Percentiles rank a stretch among this genome's conserved stretches.
Evolutionary conservation across 192 early-diverging fungal genomes (phyloP).

Genomic region (Phycomyces nitens): DNA sequence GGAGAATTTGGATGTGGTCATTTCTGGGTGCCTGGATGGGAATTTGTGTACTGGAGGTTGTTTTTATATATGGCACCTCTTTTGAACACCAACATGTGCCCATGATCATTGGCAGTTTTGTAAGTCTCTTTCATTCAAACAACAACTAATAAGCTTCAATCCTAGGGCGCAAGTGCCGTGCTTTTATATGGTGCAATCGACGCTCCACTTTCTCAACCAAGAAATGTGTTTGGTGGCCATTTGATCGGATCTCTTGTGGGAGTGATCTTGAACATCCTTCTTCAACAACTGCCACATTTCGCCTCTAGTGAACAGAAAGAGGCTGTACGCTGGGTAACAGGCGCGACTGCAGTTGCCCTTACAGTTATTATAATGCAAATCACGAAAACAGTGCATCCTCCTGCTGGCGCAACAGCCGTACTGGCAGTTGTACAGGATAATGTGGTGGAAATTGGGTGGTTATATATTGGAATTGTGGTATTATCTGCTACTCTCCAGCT

Average conservation of each 20-base stretch:
- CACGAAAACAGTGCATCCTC: slow-evolving; percentile 52
- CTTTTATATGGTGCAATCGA: slow-evolving; percentile 60
- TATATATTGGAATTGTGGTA: slow-evolving; percentile 44
- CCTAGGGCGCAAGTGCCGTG: slow-evolving; percentile 57
- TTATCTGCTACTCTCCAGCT: slow-evolving; percentile 45
- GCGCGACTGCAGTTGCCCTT: slow-evolving; percentile 45
- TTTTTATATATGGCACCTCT: slow-evolving; percentile 14
- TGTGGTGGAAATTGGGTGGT: slow-evolving; percentile 42
- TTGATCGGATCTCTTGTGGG: slow-evolving; percentile 42
- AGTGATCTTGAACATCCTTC: slow-evolving; percentile 40
- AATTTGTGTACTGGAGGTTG: slow-evolving; percentile 22
- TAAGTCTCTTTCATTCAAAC: slow-evolving; percentile 17
- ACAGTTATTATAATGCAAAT: slow-evolving; percentile 50
- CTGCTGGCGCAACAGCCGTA: slow-evolving; percentile 50
- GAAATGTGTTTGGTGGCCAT: slow-evolving; percentile 45
- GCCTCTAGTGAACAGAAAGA: slow-evolving; percentile 28
- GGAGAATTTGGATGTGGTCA: slow-evolving; percentile 27
- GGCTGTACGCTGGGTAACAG: slow-evolving; percentile 46
- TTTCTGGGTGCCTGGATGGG: slow-evolving; percentile 29
- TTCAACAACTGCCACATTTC: slow-evolving; percentile 29
- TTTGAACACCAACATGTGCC: slow-evolving; percentile 18
- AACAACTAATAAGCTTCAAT: slow-evolving; percentile 8
- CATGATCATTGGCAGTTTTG: slow-evolving; percentile 31
- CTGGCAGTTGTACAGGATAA: slow-evolving; percentile 42
- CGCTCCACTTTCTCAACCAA: slow-evolving; percentile 57